Conservation (phyloP, 352 stramenopile species). For the Pythium rishiriense region DNA sequence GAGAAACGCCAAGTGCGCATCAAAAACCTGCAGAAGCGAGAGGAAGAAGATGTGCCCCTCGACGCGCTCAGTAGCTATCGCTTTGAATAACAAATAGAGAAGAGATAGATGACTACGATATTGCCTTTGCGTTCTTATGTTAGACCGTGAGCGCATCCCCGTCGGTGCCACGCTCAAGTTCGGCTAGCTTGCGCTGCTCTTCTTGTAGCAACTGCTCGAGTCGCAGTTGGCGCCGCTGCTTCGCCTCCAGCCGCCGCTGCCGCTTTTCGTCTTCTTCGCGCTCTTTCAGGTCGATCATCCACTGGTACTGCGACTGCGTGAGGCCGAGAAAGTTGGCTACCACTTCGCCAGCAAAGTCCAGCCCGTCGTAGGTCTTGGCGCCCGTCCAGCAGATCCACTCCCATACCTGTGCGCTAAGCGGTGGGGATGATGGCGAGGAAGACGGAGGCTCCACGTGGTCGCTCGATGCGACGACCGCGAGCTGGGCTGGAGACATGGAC, state of each 20-base stretch:
- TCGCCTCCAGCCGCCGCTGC: slow-evolving; percentile 52
- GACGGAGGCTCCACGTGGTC: background rate
- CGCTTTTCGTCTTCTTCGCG: slow-evolving; percentile 67
- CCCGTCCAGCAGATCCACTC: slow-evolving; percentile 69
- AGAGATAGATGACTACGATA: slow-evolving; percentile 2
- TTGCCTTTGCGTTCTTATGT: background rate
- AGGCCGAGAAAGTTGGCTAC: slow-evolving; percentile 80
- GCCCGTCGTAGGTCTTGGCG: slow-evolving; percentile 57
- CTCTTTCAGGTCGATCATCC: slow-evolving; percentile 75
- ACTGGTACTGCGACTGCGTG: slow-evolving; percentile 85
- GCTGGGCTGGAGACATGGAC: background rate
- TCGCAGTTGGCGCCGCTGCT: slow-evolving; percentile 62
- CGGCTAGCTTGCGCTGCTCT: slow-evolving; percentile 67
- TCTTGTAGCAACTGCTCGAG: slow-evolving; percentile 68
- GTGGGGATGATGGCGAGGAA: background rate
- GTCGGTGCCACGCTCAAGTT: slow-evolving; percentile 41
- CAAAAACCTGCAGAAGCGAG: slow-evolving; percentile 69
- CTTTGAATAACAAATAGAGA: slow-evolving; percentile 20
- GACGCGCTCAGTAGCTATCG: slow-evolving; percentile 14
- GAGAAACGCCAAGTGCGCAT: slow-evolving; percentile 62
- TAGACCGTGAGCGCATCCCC: background rate
- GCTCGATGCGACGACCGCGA: background rate
- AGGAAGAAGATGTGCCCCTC: slow-evolving; percentile 47
- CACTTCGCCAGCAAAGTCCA: slow-evolving; percentile 84
- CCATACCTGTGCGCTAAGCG: slow-evolving; percentile 41